These are phyloP conservation scores for Podila minutissima DNA, from an alignment of 192 early-diverging fungal genomes.

Conservation along the genomic window DNA sequence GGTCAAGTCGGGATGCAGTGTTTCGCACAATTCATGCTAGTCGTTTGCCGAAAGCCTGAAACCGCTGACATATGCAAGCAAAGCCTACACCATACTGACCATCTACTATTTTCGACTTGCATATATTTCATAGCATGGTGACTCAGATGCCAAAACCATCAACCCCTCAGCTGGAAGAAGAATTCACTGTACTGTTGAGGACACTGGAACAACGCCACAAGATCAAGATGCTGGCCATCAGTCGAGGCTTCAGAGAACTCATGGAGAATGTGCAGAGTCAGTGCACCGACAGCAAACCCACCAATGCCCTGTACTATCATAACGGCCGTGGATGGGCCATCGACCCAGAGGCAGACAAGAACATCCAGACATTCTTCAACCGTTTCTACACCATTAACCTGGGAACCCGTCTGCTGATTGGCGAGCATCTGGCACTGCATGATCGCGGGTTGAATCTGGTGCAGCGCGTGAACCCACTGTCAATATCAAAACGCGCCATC, in stretches of 20 bases:
- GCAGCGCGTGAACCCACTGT: constrained; percentile 63
- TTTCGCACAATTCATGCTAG: neutral
- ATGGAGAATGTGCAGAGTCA: constrained; percentile 28
- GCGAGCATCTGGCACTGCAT: constrained; percentile 66
- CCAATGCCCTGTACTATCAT: constrained; percentile 51
- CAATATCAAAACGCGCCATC: constrained; percentile 61
- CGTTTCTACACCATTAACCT: constrained; percentile 70
- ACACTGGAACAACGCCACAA: constrained; percentile 42
- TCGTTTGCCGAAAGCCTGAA: neutral
- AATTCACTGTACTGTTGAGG: constrained; percentile 35
- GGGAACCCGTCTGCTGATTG: constrained; percentile 68
- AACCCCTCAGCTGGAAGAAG: constrained; percentile 47
- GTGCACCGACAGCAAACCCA: constrained; percentile 52
- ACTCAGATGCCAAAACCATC: constrained; percentile 51
- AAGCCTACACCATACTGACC: constrained; percentile 13
- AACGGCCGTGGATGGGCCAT: constrained; percentile 56
- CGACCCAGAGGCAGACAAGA: constrained; percentile 55
- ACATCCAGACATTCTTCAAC: constrained; percentile 65
- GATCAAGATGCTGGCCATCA: constrained; percentile 40
- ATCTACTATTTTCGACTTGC: constrained; percentile 49
- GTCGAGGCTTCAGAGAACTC: constrained; percentile 43
- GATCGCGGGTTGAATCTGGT: constrained; percentile 65
- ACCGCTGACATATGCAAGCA: neutral
- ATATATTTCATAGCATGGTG: constrained; percentile 51
- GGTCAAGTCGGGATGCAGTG: neutral